Evolutionary conservation across 441 rosid species (phyloP), one percentile per base, ranked within the genome.

Genomic region (Eutrema salsugineum): DNA sequence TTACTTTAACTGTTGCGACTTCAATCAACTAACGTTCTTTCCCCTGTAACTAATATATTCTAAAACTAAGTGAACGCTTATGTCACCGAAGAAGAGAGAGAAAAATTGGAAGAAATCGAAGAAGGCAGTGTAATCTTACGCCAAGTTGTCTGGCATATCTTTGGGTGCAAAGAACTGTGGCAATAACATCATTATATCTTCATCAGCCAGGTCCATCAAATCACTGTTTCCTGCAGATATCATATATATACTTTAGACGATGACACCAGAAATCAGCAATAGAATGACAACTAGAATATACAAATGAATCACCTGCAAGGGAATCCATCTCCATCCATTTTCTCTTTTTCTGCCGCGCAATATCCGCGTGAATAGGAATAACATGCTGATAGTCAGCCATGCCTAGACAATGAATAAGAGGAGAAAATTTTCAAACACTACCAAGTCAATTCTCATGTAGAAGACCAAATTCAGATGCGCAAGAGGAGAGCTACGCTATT

Each of bases 361-460:
- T 82, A 58, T 93, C 88, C 9, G 98, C 97, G 70, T 96, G 99
- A 78, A 93, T 91, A 55, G 95, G 84, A 53, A 96, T 83, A 72
- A 96, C 97, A 85, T 96, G 99, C 78, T 96, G 98, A 80, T 90
- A 96, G 73, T 96, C 99, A 54, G 80, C 94, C 98, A 93, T 93
- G 71, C 99, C 99, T 95, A 91, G 30, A 77, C 88, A 91, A 86
- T 83, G 39, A 77, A 63, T 46, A 19, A 24, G n/a, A 57, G 11
- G 38, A 38, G 16, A 50, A 76, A 20, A 4, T 11, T 7, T 33
- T 35, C 30, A 40, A 66, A 51, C 16, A 27, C 19, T 38, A 28
- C 14, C 56, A 73, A 32, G 55, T 51, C 49, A 51, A n/a, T 17
- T 68, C 44, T 59, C 53, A 54, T 17, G 14, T 35, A 16, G 17